Evolutionary conservation across 345 rosid genomes (phyloP), one percentile per base, ranked within the genome.

Genomic region (Arabidopsis suecica): DNA sequence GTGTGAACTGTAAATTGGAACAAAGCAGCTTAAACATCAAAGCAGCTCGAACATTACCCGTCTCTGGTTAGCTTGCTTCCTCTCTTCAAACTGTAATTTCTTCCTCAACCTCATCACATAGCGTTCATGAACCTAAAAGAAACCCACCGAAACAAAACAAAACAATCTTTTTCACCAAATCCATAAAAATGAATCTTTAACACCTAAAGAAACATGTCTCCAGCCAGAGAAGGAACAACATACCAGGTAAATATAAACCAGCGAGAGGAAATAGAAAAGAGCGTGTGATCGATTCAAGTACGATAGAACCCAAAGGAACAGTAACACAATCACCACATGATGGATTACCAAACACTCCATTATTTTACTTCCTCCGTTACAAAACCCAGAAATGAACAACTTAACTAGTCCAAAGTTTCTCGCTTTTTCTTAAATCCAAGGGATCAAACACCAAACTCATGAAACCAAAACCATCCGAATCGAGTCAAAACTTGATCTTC

Each of bases 231-330:
- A 62, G 44, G 11, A 6, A 42, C 7, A 72, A 28, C 32, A 1
- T 86, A 95, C 99, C 97, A 84, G 36, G 80, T 71, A 90, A 36
- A 95, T 92, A 80, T 95, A 90, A 1, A 87, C 25, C 9, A 95
- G 79, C 54, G 97, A 82, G 18, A 84, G 62, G 74, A 95, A 68
- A 74, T 79, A 92, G 57, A 83, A 81, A 40, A 84, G 32, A 4
- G 90, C 81, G 71, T 85, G 86, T 79, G 87, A 82, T 42, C 71
- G 81, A 78, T 88, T 67, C 81, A 77, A 88, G 81, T 50, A 72
- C 60, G 89, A 83, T 14, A 95, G 88, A 73, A 79, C 42, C 92
- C 99, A 87, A 61, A 95, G 88, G 65, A 81, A 33, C 33, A 81
- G 37, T 72, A 92, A 72, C 45, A 90, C 93, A 56, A 92, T 78